Evolutionary conservation across 2,329 filamentous ascomycete genomes (phyloP).

Genomic region (Zymoseptoria brevis): DNA sequence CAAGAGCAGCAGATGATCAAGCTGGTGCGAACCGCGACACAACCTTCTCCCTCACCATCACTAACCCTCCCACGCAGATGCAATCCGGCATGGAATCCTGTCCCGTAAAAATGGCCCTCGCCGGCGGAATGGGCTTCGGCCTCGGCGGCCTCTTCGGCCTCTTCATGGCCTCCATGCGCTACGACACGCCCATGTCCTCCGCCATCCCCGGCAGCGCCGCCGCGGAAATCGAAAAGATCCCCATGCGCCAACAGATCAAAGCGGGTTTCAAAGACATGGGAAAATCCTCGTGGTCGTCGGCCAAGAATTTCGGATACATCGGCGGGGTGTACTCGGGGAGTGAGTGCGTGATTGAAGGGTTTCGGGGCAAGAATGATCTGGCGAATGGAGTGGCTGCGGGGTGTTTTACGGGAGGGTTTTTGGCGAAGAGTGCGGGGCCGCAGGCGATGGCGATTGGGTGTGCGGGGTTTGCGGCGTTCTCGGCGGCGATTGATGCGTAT

Average conservation of each 20-base stretch:
- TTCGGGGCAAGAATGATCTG: conserved; percentile 88
- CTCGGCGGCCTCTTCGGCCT: conserved; percentile 90
- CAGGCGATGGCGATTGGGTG: conserved; percentile 83
- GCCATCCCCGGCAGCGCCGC: conserved; percentile 42
- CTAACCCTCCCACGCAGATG: conserved; percentile 48
- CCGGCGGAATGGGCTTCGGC: conserved; percentile 87
- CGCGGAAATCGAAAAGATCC: conserved; percentile 51
- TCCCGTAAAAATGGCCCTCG: conserved; percentile 77
- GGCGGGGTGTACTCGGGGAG: conserved; percentile 86
- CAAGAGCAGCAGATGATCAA: conserved; percentile 45
- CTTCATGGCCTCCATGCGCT: conserved; percentile 99
- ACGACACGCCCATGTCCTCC: conserved; percentile 77
- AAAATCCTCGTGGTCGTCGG: conserved; percentile 66
- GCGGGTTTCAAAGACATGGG: conserved; percentile 95
- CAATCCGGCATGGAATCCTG: conserved; percentile 86
- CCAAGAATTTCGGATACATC: conserved; percentile 92
- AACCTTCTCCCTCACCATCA: neutral
- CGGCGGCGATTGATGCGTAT: conserved; percentile 82
- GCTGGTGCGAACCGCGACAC: conserved; percentile 28
- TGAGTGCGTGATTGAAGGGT: conserved; percentile 90
- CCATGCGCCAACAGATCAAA: conserved; percentile 73
- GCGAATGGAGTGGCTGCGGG: conserved; percentile 80
- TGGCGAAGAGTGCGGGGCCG: conserved; percentile 80
- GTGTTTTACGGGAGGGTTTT: conserved; percentile 80
- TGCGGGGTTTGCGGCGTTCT: conserved; percentile 88